A percentile compares a stretch with the other conserved stretches of the same genome.
Conservation (phyloP, 306 rosid genomes). For the Macrotyloma uniflorum region DNA sequence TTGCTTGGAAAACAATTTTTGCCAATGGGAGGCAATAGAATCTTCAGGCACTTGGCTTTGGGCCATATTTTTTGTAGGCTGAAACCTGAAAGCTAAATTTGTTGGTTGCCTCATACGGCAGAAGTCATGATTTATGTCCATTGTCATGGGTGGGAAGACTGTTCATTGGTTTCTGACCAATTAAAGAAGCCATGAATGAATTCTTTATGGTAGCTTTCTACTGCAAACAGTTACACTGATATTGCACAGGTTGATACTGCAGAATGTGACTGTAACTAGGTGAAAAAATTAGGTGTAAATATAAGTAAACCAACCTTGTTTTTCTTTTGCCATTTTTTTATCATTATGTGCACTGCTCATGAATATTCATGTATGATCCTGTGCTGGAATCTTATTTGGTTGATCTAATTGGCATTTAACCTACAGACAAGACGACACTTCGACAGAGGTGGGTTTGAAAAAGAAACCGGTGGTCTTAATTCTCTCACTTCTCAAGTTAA, state of each 20-base stretch:
- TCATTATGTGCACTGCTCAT: constrained; percentile 13
- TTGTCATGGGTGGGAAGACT: constrained; percentile 8
- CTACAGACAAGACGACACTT: constrained; percentile 70
- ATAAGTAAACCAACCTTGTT: constrained; percentile 10
- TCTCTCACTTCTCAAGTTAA: constrained; percentile 71
- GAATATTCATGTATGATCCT: constrained; percentile 28
- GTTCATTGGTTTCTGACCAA: constrained; percentile 11
- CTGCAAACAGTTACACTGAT: constrained; percentile 5
- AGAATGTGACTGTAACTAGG: constrained; percentile 18
- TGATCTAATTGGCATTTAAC: constrained; percentile 32
- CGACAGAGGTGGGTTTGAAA: constrained; percentile 60
- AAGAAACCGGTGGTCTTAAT: constrained; percentile 57
- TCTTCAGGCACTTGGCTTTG: constrained; percentile 19
- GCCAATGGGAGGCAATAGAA: background rate
- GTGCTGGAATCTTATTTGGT: constrained; percentile 17
- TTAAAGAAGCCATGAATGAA: background rate
- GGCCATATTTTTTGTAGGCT: background rate
- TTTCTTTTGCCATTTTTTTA: background rate
- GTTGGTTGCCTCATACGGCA: constrained; percentile 23
- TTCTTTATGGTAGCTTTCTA: constrained; percentile 16
- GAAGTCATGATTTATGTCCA: background rate
- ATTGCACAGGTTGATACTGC: background rate
- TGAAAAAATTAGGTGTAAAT: background rate
- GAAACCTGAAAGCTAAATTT: constrained; percentile 13
- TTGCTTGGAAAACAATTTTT: constrained; percentile 11